Evolutionary conservation across 352 stramenopile genomes (phyloP), one percentile per base, ranked within the genome.

Genomic region (Phytophthora pseudosyringae): DNA sequence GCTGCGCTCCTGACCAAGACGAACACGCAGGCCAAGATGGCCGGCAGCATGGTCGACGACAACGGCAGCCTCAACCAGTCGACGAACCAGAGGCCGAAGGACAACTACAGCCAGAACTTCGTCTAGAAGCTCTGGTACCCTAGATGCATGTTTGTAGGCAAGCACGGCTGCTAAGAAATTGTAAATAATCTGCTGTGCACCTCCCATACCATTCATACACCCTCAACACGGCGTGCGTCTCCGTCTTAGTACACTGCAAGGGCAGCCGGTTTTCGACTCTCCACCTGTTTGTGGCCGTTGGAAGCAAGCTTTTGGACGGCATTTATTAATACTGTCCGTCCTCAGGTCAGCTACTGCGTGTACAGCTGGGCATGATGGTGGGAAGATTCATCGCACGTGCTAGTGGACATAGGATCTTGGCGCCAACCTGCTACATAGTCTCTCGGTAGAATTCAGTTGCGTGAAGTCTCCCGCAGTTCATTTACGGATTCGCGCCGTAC

Each of bases 51-150:
- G 35, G 33, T 49, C 21, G 64, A 71, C 15, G 60, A 75, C 9
- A 50, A 62, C 32, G n/a, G 38, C 32, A 32, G 11, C 10, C 33
- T 59, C 25, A 61, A 54, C 13, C 47, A 64, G 29, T 73, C 63
- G 0, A 61, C 36, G 6, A 64, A 51, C 21, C 56, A 71, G 35
- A 52, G 65, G 32, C 73, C 73, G 0, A 78, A 82, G 53, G 74
- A 74, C 53, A 81, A 84, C 51, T 89, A 89, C 74, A 76, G 76
- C 60, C 73, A 86, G 50, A 88, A 89, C 21, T 84, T 89, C 49
- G 78, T 89, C 11, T 88, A 73, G 65, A 44, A 52, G 21, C 26
- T 59, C 9, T 36, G n/a, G 32, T 21, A 1, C 21, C 21, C 21
- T 21, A 21, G 21, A 21, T 21, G 2, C 21, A 21, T 21, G 21